These are phyloP conservation scores for Hyaloscypha variabilis DNA, from an alignment of 495 filamentous ascomycete species.

Conservation along the genomic window DNA sequence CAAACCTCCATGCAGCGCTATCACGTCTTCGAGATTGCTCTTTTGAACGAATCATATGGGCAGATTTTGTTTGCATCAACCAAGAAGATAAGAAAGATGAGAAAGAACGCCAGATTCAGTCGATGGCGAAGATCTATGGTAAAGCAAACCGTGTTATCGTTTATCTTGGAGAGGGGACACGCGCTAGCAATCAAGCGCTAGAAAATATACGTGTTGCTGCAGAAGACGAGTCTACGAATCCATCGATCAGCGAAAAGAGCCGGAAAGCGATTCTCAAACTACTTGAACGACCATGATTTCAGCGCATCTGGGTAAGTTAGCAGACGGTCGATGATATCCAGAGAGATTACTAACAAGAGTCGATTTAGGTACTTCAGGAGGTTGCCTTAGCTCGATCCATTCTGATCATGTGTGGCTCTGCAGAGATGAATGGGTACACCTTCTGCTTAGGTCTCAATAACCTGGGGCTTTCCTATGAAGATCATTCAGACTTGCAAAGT, in stretches of 20 bases:
- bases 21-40: constrained; percentile 25
- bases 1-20: constrained; percentile 31
- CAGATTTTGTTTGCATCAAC: constrained; percentile 30
- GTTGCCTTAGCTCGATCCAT: constrained; percentile 34
- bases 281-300: constrained; percentile 34
- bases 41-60: constrained; percentile 29
- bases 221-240: neutral
- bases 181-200: constrained; percentile 28
- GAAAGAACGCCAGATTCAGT: constrained; percentile 28
- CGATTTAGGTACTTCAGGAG: constrained; percentile 32
- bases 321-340: neutral
- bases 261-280: constrained; percentile 22
- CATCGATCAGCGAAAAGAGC: neutral
- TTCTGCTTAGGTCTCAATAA: constrained; percentile 18
- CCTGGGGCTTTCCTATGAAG: constrained; percentile 7
- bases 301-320: constrained; percentile 35
- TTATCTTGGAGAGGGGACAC: constrained; percentile 33
- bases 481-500: constrained; percentile 10
- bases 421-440: constrained; percentile 25
- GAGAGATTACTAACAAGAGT: constrained; percentile 9
- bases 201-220: constrained; percentile 23
- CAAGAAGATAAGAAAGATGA: constrained; percentile 30
- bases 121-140: constrained; percentile 39
- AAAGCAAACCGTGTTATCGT: constrained; percentile 36
- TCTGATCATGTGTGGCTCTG: constrained; percentile 29